Conservation (phyloP, 139 green algal genomes). For the Ulvella scutata region DNA sequence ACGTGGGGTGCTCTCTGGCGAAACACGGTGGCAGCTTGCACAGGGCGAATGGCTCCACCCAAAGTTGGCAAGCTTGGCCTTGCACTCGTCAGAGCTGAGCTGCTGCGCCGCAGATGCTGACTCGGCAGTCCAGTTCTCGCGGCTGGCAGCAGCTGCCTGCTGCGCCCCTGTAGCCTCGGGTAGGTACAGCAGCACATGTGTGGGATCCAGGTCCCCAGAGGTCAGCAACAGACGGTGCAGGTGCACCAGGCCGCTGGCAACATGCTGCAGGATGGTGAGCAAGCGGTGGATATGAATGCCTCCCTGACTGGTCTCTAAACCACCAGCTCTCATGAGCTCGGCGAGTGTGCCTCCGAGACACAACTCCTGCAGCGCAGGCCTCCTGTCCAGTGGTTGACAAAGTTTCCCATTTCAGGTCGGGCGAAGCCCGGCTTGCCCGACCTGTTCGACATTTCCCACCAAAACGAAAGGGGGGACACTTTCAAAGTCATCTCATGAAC, state of each 20-base stretch:
- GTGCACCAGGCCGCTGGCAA: neutral
- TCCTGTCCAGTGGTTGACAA: neutral
- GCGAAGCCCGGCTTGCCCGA: neutral
- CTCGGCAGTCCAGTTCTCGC: neutral
- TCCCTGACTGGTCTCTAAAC: neutral
- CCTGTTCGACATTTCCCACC: no score
- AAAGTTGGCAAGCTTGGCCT: neutral
- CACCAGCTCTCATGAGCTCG: neutral
- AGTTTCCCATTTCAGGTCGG: neutral
- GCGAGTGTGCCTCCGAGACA: neutral
- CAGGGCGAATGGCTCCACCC: neutral
- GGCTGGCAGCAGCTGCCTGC: neutral
- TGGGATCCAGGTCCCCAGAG: neutral
- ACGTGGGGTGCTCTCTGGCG: no score
- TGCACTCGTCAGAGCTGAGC: neutral
- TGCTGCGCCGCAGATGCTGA: neutral
- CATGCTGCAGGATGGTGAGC: neutral
- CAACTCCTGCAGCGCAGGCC: neutral
- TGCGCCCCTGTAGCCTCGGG: neutral
- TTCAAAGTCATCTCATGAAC: neutral
- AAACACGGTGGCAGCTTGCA: no score
- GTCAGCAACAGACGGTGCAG: neutral
- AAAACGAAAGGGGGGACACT: no score
- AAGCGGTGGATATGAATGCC: neutral
- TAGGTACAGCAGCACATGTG: neutral